Conservation (phyloP, 2,329 filamentous ascomycete genomes). For the Hypoxylon sp. region DNA sequence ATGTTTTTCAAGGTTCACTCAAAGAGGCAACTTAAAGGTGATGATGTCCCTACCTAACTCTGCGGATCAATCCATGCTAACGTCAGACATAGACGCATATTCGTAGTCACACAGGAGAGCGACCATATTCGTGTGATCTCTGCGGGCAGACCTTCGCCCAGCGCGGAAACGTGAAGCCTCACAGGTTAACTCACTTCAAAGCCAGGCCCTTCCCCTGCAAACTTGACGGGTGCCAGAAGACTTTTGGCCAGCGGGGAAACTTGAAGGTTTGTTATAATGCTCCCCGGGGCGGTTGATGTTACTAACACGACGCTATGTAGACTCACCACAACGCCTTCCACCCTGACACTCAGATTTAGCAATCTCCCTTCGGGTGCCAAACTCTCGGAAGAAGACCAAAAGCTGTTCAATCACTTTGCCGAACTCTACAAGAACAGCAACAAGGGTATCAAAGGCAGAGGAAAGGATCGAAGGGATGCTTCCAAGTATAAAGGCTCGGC, state of each 20-base stretch:
- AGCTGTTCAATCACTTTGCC: slow-evolving; percentile 86
- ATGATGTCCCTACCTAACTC: neutral
- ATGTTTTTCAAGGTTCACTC: slow-evolving; percentile 84
- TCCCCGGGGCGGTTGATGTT: neutral
- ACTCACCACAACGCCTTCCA: slow-evolving; percentile 94
- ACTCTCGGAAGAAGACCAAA: slow-evolving; percentile 75
- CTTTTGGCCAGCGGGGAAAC: slow-evolving; percentile 92
- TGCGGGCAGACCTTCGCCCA: slow-evolving; percentile 37
- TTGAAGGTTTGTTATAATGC: slow-evolving; percentile 72
- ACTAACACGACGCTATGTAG: slow-evolving; percentile 13
- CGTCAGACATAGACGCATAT: slow-evolving; percentile 24
- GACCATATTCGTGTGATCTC: slow-evolving; percentile 32
- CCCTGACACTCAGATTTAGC: slow-evolving; percentile 77
- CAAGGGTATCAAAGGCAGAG: slow-evolving; percentile 96
- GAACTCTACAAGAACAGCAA: slow-evolving; percentile 97
- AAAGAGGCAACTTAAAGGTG: slow-evolving; percentile 90
- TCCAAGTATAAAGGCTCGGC: slow-evolving; percentile 46
- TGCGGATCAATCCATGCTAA: slow-evolving; percentile 12
- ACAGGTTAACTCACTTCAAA: slow-evolving; percentile 48
- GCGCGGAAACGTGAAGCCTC: slow-evolving; percentile 38
- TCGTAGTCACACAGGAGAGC: slow-evolving; percentile 36
- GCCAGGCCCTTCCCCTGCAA: slow-evolving; percentile 63
- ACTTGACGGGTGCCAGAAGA: slow-evolving; percentile 77
- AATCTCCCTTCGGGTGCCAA: slow-evolving; percentile 68
- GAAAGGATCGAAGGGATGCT: slow-evolving; percentile 79